Evolutionary conservation across 73 alveolate genomes (phyloP), one percentile per base, ranked within the genome.

Genomic region (Symbiodinium pilosum): DNA sequence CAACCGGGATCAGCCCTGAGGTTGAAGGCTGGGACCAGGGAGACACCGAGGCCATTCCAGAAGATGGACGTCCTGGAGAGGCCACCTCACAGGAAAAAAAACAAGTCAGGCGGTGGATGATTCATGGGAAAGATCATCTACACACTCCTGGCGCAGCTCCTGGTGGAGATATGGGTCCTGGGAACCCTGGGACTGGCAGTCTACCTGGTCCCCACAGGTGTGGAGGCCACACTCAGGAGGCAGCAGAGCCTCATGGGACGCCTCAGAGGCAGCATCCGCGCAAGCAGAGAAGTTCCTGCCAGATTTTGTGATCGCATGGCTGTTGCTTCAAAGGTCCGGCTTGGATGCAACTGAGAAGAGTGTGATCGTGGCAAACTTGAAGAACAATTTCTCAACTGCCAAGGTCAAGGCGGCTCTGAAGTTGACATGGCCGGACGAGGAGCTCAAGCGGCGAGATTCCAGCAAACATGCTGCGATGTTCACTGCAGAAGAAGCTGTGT

Each of bases 281-380:
- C 86, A 87, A 36, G 94, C 94, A 0, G 95, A 88, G 1, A 39
- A 34, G 36, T 88, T 88, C 24, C 86, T 88, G 3, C 95, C 95
- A 0, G 95, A 88, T 73, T 88, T 88, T 18, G 95, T 88, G 24
- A 83, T 88, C 42, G 95, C 95, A 0, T 88, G 95, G 95, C 43
- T 88, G 43, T 36, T 88, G 24, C 51, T 88, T 2, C 95, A 88
- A 51, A 5, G 95, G 20, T 88, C 95, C 0, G 95, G 95, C 2
- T n/a, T 88, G 39, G 95, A 88, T n/a, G n/a, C 51, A 4, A 88
- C 86, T 0, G 95, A 88, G 52, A 4, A 59, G 21, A 83, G 95
- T 3, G 52, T 83, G 18, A 41, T 88, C 54, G 47, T 88, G 26
- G 86, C 95, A 0, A 88, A 88, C 87, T 16, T 88, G 51, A 16